These are phyloP conservation scores for Thermomucor indicae-seudaticae DNA, from an alignment of 371 early-diverging fungal genomes.

Conservation along the genomic window DNA sequence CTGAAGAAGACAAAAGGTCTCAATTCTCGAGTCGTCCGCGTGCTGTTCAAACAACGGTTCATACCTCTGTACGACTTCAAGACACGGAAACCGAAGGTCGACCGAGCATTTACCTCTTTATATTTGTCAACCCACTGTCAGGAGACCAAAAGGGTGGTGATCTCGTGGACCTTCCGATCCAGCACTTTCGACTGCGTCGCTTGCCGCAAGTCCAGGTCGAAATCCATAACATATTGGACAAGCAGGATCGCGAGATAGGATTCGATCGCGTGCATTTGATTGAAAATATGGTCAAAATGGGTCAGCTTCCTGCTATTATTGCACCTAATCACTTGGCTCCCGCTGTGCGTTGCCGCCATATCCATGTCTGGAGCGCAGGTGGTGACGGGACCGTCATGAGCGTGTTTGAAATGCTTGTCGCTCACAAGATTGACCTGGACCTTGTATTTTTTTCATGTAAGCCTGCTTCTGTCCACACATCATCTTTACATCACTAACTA, in stretches of 20 bases:
- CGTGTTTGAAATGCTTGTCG: conserved; percentile 50
- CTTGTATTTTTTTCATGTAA: conserved; percentile 56
- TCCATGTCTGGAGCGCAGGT: conserved; percentile 66
- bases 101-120: conserved; percentile 52
- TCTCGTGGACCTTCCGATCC: conserved; percentile 45
- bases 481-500: background rate
- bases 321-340: background rate
- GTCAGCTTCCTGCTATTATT: conserved; percentile 11
- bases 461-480: background rate
- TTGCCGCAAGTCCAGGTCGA: conserved; percentile 59
- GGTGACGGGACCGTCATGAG: conserved; percentile 67
- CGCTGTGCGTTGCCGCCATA: conserved; percentile 20
- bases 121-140: conserved; percentile 61
- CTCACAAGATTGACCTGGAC: conserved; percentile 44
- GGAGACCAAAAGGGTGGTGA: conserved; percentile 57
- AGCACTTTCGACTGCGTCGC: conserved; percentile 53
- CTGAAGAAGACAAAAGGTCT: too few relatives aligned
- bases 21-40: too few relatives aligned
- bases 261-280: conserved; percentile 29
- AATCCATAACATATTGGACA: conserved; percentile 54
- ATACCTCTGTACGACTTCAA: conserved; percentile 16
- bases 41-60: background rate
- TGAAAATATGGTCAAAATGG: conserved; percentile 21
- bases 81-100: conserved; percentile 23
- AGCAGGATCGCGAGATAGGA: conserved; percentile 37